Conservation (phyloP, 345 rosid genomes). For the Turritis glabra region DNA sequence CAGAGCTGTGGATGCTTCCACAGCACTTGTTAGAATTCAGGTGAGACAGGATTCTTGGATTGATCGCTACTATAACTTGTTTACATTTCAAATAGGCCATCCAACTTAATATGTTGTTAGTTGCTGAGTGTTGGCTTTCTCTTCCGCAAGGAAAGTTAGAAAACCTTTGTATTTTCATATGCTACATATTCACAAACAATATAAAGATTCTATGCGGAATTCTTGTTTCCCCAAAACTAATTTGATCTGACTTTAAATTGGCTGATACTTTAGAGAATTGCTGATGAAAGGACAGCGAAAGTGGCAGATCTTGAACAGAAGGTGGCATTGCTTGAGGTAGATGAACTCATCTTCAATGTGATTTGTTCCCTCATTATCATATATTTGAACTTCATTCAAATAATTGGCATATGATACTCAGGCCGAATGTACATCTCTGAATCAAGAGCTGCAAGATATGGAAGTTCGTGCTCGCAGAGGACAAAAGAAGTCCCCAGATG, state of each 20-base stretch:
- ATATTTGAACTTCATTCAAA: constrained; percentile 21
- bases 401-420: constrained; percentile 40
- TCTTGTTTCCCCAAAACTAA: constrained; percentile 2
- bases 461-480: constrained; percentile 83
- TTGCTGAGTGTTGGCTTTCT: constrained; percentile 3
- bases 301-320: constrained; percentile 92
- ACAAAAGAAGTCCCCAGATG: constrained; percentile 88
- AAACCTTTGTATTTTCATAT: constrained; percentile 11
- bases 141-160: constrained; percentile 2
- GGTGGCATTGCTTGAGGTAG: constrained; percentile 91
- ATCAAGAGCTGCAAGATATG: constrained; percentile 96
- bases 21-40: constrained; percentile 96
- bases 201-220: constrained; percentile 11
- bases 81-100: constrained; percentile 20
- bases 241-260: constrained; percentile 19
- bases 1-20: constrained; percentile 87
- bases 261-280: constrained; percentile 61
- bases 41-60: constrained; percentile 46
- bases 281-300: constrained; percentile 89
- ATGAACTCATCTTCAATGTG: constrained; percentile 8
- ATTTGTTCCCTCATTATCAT: constrained; percentile 3
- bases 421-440: constrained; percentile 85
- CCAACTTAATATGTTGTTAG: constrained; percentile 22
- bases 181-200: neutral
- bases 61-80: neutral